These are phyloP conservation scores for Citrullus mucosospermus DNA, from an alignment of 306 rosid species.

Conservation along the genomic window DNA sequence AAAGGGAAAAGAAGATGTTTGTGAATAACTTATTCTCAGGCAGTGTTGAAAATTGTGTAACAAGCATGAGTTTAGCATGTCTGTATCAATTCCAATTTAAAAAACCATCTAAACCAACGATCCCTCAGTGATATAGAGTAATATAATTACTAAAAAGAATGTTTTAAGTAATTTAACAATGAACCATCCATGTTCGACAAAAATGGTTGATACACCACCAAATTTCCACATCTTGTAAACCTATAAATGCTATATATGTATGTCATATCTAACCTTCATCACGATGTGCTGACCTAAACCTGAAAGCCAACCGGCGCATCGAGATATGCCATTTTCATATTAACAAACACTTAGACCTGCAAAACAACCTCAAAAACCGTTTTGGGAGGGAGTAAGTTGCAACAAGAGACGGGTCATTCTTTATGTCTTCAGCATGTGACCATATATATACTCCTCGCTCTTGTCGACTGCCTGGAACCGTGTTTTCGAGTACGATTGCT, in stretches of 20 bases:
- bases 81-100: too few species aligned
- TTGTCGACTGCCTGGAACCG: constrained; percentile 66
- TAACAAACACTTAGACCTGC: constrained; percentile 38
- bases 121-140: neutral
- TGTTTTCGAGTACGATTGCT: constrained; percentile 70
- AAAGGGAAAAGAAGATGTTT: too few species aligned
- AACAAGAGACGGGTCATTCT: constrained; percentile 37
- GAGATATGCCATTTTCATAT: neutral
- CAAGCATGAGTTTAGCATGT: too few species aligned
- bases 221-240: neutral
- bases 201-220: neutral
- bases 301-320: neutral
- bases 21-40: too few species aligned
- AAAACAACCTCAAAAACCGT: constrained; percentile 32
- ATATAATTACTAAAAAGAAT: neutral
- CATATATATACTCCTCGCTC: constrained; percentile 78
- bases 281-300: neutral
- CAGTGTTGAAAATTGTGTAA: too few species aligned
- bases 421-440: constrained; percentile 48
- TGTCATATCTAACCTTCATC: neutral
- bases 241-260: neutral
- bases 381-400: constrained; percentile 64
- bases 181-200: neutral
- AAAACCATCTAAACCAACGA: too few species aligned
- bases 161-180: neutral